These are phyloP conservation scores for Blastomyces emzantsi DNA, from an alignment of 2,329 filamentous ascomycete species.

Conservation along the genomic window DNA sequence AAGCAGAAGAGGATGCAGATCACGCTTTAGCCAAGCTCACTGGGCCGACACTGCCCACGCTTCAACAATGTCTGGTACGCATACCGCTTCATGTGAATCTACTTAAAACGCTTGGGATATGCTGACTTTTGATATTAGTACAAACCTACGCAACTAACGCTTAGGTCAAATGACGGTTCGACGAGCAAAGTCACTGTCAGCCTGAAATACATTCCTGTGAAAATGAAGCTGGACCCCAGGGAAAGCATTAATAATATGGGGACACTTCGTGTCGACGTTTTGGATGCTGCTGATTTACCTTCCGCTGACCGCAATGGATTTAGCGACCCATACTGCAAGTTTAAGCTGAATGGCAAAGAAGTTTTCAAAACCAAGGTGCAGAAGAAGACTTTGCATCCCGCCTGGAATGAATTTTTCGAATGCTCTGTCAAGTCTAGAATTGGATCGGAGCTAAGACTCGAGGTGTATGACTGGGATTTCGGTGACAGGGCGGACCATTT, in stretches of 20 bases:
- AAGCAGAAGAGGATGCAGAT: conserved; percentile 58
- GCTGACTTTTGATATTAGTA: conserved; percentile 48
- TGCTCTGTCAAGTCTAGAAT: conserved; percentile 73
- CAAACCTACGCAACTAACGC: conserved; percentile 71
- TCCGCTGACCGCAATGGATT: conserved; percentile 92
- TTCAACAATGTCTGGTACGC: conserved; percentile 77
- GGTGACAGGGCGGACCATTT: conserved; percentile 88
- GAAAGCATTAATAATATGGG: conserved; percentile 99
- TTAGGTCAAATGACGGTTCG: conserved; percentile 69
- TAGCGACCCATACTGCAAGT: conserved; percentile 95
- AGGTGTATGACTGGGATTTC: conserved; percentile 94
- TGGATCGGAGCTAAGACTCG: conserved; percentile 69
- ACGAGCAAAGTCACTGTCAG: conserved; percentile 78
- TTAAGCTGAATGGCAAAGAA: conserved; percentile 78
- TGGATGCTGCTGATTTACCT: conserved; percentile 80
- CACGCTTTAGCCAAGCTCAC: conserved; percentile 71
- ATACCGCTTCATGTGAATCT: neutral
- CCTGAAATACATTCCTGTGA: conserved; percentile 87
- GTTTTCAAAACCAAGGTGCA: conserved; percentile 91
- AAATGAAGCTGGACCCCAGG: conserved; percentile 86
- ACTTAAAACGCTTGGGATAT: neutral
- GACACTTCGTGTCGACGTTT: conserved; percentile 81
- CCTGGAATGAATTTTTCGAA: conserved; percentile 97
- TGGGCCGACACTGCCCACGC: conserved; percentile 75
- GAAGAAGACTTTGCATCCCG: conserved; percentile 92